A percentile compares a stretch with the other conserved stretches of the same genome.
Conservation (phyloP, 2,329 filamentous ascomycete genomes). For the Scortechinia acanthostroma region DNA sequence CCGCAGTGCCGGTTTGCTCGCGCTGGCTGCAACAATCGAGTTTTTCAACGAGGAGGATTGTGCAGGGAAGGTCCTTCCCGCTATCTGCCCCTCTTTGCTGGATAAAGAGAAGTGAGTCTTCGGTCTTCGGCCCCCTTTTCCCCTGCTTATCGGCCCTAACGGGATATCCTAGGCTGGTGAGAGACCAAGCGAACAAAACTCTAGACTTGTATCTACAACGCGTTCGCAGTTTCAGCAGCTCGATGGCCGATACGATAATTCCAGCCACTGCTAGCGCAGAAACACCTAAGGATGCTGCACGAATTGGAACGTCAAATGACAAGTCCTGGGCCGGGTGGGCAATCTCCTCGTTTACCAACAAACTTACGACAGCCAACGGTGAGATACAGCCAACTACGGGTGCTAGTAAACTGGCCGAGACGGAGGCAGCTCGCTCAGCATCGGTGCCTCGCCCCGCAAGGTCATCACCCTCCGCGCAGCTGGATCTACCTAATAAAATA, state of each 20-base stretch:
- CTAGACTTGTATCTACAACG: conserved; percentile 79
- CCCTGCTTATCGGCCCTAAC: background rate
- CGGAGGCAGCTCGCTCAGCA: conserved; percentile 27
- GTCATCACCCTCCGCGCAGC: conserved; percentile 47
- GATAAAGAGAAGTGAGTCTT: conserved; percentile 73
- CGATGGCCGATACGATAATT: conserved; percentile 74
- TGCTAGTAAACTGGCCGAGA: conserved; percentile 26
- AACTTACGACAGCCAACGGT: conserved; percentile 74
- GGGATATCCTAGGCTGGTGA: conserved; percentile 56
- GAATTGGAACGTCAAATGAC: conserved; percentile 48
- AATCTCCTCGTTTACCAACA: conserved; percentile 97
- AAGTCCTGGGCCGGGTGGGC: conserved; percentile 91
- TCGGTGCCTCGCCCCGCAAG: conserved; percentile 6
- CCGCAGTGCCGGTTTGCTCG: conserved; percentile 80
- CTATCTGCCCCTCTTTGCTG: conserved; percentile 75
- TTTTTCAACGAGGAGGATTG: conserved; percentile 86
- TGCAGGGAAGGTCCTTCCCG: conserved; percentile 74
- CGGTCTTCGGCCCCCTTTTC: background rate
- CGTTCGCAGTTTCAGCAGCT: conserved; percentile 70
- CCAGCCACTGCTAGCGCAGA: conserved; percentile 40
- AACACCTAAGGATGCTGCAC: conserved; percentile 69
- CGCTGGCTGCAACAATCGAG: conserved; percentile 77
- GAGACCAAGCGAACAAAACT: conserved; percentile 85
- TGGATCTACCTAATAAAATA: conserved; percentile 28
- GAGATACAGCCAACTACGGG: conserved; percentile 66